Evolutionary conservation across 176 grass and related monocot species (phyloP).

Genomic region (Coix lacrymajobi): DNA sequence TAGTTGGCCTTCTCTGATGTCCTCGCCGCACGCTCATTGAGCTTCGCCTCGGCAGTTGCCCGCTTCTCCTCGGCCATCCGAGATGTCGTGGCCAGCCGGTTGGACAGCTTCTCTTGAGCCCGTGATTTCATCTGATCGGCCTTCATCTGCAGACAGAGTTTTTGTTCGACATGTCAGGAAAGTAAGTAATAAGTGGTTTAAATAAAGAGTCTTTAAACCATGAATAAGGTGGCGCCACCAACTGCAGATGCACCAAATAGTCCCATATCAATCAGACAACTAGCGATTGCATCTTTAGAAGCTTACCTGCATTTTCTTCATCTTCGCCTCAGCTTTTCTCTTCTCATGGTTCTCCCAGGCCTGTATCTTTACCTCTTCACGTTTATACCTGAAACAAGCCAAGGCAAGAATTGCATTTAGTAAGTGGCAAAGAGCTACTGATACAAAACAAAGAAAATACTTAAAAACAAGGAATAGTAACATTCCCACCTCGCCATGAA

Average conservation of each 20-base stretch:
- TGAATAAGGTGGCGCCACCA: neutral
- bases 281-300: neutral
- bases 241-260: too few relatives aligned
- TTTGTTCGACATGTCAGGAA: neutral
- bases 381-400: slow-evolving; percentile 56
- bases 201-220: neutral
- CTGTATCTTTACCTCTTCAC: slow-evolving; percentile 87
- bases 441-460: neutral
- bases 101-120: slow-evolving; percentile 72
- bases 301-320: slow-evolving; percentile 77
- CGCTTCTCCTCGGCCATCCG: slow-evolving; percentile 79
- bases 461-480: neutral
- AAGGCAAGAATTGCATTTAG: neutral
- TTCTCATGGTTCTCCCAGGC: slow-evolving; percentile 98
- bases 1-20: slow-evolving; percentile 76
- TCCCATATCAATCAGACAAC: neutral
- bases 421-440: neutral
- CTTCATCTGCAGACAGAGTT: slow-evolving; percentile 43
- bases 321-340: slow-evolving; percentile 74
- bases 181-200: too few relatives aligned
- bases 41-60: slow-evolving; percentile 52
- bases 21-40: slow-evolving; percentile 58
- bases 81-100: slow-evolving; percentile 42
- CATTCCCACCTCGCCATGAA: slow-evolving; percentile 64
- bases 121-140: slow-evolving; percentile 76